Conservation (phyloP, 345 rosid species). For the Erysimum cheiranthoides region DNA sequence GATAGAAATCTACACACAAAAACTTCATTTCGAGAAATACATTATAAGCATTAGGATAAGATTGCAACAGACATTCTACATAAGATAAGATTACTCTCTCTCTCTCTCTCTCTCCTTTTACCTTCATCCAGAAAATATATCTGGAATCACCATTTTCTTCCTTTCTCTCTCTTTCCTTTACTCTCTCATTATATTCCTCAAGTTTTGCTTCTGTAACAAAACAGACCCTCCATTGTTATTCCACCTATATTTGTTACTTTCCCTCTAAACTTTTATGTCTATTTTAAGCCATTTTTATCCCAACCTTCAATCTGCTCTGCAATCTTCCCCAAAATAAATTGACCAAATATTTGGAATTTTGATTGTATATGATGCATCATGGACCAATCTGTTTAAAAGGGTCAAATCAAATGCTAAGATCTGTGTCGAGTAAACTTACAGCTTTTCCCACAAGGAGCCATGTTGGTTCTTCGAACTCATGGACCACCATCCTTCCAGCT, state of each 20-base stretch:
- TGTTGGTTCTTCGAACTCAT: constrained; percentile 32
- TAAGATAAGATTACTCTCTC: too few relatives aligned
- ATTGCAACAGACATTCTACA: not conserved
- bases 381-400: not conserved
- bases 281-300: constrained; percentile 36
- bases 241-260: constrained; percentile 41
- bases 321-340: constrained; percentile 1
- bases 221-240: constrained; percentile 38
- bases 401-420: constrained; percentile 45
- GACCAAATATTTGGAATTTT: not conserved
- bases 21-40: constrained; percentile 29
- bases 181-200: constrained; percentile 33
- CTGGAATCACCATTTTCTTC: constrained; percentile 34
- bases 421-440: constrained; percentile 25
- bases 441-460: constrained; percentile 28
- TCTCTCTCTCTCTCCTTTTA: constrained; percentile 25
- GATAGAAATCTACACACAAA: constrained; percentile 10
- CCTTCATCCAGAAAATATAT: constrained; percentile 37
- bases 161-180: constrained; percentile 17
- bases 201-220: constrained; percentile 18
- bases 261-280: constrained; percentile 23
- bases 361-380: not conserved
- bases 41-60: not conserved
- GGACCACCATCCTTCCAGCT: constrained; percentile 36
- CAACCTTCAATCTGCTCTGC: constrained; percentile 35